Base-by-base conservation (phyloP, 2,329 filamentous ascomycete genomes). In the Aspergillaceae sp. region DNA sequence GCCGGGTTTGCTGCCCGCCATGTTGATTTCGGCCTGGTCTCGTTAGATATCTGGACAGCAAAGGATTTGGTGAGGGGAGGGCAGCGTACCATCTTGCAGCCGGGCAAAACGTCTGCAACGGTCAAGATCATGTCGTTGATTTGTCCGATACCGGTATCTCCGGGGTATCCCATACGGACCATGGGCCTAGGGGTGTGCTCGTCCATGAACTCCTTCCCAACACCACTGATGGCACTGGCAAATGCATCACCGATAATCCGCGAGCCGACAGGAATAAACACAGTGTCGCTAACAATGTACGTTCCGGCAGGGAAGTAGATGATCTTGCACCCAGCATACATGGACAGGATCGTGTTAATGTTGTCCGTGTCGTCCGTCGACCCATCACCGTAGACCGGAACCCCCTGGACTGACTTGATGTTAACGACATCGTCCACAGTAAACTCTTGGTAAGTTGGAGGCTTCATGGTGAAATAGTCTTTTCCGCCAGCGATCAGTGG, bases 301-400 rank as follows among this genome's bases (percentile, higher is more conserved):
- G 75, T 65, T 32, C 79, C 78, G 44, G 73, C 70, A 54, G 79
- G 77, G 48, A 82, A 69, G 61, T 74, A 81, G 4, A 79, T 64
- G 37, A 82, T 63, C 51, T 76, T 73, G 41, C 70, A 70, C 10
- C 64, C 58, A 4, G 68, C 67, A 7, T 61, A 56, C 7, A 58
- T 43, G 4, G 57, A 48, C 10, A 67, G 44, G 36, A 66, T 63
- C 3, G 51, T 50, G 42, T 68, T 67, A 45, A 68, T 63, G 37
- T 63, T 65, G 3, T 53, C 48, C 5, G 65, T 63, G 45, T 72
- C 69, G 37, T 70, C 65, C 1, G 59, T 62, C 5, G 45, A 46
- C 38, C 69, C 67, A 48, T 75, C 73, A 30, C 73, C 71, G 6
- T 66, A 61, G 3, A 74, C 71, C 0, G 57, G 58, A 19, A 59